A percentile compares a stretch with the other conserved stretches of the same genome.
Conservation (phyloP, 768 basidiomycete species). For the Lactarius hengduanensis region DNA sequence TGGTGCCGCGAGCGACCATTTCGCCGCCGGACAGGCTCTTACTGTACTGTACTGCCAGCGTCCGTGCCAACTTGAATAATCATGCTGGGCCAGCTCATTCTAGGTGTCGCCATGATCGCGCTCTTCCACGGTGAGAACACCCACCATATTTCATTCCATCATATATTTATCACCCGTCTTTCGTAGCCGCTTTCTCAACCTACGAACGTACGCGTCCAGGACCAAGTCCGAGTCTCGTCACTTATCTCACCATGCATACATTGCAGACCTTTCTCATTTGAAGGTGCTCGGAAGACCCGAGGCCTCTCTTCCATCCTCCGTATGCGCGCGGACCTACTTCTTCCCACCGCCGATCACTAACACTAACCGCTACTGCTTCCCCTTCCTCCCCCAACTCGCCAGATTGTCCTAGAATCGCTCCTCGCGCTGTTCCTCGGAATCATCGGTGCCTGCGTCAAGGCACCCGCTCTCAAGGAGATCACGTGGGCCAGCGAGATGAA, state of each 20-base stretch:
- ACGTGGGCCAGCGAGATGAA: slow-evolving; percentile 91
- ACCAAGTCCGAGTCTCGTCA: not conserved
- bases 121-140: slow-evolving; percentile 25
- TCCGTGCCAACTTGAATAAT: not conserved
- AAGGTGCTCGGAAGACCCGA: slow-evolving; percentile 76
- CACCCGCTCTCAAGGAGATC: slow-evolving; percentile 72
- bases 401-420: slow-evolving; percentile 71
- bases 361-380: not conserved
- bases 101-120: slow-evolving; percentile 18
- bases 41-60: too few species aligned
- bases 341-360: not conserved
- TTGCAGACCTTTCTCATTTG: slow-evolving; percentile 66
- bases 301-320: slow-evolving; percentile 61
- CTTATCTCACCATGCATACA: slow-evolving; percentile 4
- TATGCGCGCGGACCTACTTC: slow-evolving; percentile 35
- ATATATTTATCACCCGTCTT: not conserved
- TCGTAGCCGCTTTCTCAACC: slow-evolving; percentile 71
- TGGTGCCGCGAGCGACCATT: too few species aligned
- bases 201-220: slow-evolving; percentile 62
- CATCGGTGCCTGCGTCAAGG: slow-evolving; percentile 68
- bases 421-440: slow-evolving; percentile 64
- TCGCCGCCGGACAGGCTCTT: too few species aligned
- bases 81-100: slow-evolving; percentile 22
- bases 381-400: not conserved
- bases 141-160: not conserved